Conservation (phyloP, 805 yeast species). For the Naumovozyma dairenensis region DNA sequence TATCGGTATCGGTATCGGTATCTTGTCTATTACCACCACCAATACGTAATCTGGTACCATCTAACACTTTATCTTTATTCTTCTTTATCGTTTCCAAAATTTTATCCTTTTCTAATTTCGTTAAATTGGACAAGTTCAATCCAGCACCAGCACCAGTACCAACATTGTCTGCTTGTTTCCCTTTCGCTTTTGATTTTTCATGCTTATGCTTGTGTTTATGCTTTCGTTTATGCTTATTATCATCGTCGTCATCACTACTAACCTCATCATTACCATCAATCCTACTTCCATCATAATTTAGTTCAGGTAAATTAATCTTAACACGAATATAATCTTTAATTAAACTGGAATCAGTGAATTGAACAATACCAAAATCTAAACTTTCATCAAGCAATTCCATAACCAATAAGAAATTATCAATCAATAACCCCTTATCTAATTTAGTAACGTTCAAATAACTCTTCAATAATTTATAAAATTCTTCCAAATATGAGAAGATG, state of each 20-base stretch:
- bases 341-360: constrained; percentile 69
- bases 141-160: not conserved
- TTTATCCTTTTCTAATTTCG: not conserved
- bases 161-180: not conserved
- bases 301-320: constrained; percentile 33
- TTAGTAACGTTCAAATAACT: constrained; percentile 17
- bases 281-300: not conserved
- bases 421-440: constrained; percentile 48
- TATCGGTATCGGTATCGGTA: not conserved
- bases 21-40: not conserved
- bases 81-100: not conserved
- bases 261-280: constrained; percentile 9
- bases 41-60: not conserved
- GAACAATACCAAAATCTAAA: constrained; percentile 83
- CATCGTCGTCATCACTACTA: constrained; percentile 6
- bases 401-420: constrained; percentile 64
- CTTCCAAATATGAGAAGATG: constrained; percentile 19
- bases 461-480: constrained; percentile 18
- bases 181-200: constrained; percentile 1
- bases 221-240: constrained; percentile 1
- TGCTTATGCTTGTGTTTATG: constrained; percentile 2
- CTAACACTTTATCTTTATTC: not conserved
- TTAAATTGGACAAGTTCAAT: too few relatives aligned
- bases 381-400: constrained; percentile 84
- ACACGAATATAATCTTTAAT: constrained; percentile 69